Conservation (phyloP, 2,329 filamentous ascomycete genomes). For the Xylariaceae sp. region DNA sequence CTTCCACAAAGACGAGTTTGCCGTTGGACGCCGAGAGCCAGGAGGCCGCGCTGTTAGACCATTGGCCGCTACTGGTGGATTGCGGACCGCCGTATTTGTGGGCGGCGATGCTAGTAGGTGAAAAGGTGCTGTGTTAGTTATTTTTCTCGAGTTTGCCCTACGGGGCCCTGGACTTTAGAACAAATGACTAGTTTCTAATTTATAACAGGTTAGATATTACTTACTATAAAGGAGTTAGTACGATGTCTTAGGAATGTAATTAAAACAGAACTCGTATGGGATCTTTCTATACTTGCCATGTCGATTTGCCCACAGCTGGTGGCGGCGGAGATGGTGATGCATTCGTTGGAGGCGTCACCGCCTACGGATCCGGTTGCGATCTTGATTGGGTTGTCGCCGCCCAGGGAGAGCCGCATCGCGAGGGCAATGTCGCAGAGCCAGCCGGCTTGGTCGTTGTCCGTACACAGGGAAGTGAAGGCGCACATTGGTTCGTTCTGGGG, state of each 20-base stretch:
- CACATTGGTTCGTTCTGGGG: constrained; percentile 33
- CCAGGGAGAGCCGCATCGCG: constrained; percentile 25
- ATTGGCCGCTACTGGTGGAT: constrained; percentile 21
- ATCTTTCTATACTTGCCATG: no score
- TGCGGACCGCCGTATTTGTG: constrained; percentile 27
- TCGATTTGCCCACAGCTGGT: constrained; percentile 31
- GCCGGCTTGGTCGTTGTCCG: constrained; percentile 18
- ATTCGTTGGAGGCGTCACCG: constrained; percentile 31
- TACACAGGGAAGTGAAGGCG: constrained; percentile 23
- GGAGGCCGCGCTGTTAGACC: constrained; percentile 21
- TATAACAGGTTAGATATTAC: no score
- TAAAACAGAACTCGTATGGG: no score
- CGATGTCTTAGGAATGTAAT: no score
- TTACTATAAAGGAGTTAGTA: no score
- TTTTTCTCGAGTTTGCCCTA: no score
- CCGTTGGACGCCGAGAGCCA: constrained; percentile 25
- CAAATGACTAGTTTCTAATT: no score
- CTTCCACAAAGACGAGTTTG: constrained; percentile 33
- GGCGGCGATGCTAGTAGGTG: constrained; percentile 25
- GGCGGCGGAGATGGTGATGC: constrained; percentile 27
- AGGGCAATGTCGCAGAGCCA: constrained; percentile 35
- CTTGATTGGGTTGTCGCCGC: constrained; percentile 27
- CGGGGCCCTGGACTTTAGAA: no score
- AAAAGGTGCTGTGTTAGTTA: no score
- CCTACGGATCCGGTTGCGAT: constrained; percentile 33